Evolutionary conservation across 495 filamentous ascomycete species (phyloP).

Genomic region (Elasticomyces elasticus): DNA sequence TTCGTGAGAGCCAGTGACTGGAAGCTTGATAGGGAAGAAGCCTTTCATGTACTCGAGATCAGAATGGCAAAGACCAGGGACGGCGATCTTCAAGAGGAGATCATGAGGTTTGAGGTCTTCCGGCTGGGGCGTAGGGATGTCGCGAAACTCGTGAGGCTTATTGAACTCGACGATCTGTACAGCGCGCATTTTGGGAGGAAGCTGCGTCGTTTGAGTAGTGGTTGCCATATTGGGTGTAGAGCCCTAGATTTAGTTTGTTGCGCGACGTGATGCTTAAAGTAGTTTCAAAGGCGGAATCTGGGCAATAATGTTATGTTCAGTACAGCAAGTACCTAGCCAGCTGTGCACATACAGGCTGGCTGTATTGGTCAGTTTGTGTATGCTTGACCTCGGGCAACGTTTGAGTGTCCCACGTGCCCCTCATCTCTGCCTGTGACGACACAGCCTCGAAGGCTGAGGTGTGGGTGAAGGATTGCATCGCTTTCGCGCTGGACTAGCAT

Average conservation of each 20-base stretch:
- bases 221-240: too few species aligned
- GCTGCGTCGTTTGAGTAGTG: neutral
- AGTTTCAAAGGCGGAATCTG: too few species aligned
- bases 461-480: too few species aligned
- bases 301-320: too few species aligned
- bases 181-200: neutral
- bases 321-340: neutral
- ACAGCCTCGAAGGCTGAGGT: too few species aligned
- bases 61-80: constrained; percentile 52
- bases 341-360: neutral
- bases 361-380: neutral
- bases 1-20: constrained; percentile 48
- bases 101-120: constrained; percentile 37
- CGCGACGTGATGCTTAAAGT: too few species aligned
- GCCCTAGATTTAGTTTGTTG: too few species aligned
- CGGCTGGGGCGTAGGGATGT: constrained; percentile 36
- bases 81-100: constrained; percentile 46
- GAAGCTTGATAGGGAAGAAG: constrained; percentile 34
- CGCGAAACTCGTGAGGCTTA: constrained; percentile 39
- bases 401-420: too few species aligned
- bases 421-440: too few species aligned
- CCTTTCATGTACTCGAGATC: constrained; percentile 43
- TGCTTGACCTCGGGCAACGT: neutral
- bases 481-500: too few species aligned
- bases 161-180: constrained; percentile 27